Conservation (phyloP, 2,329 filamentous ascomycete genomes). For the Fusarium albosuccineum region DNA sequence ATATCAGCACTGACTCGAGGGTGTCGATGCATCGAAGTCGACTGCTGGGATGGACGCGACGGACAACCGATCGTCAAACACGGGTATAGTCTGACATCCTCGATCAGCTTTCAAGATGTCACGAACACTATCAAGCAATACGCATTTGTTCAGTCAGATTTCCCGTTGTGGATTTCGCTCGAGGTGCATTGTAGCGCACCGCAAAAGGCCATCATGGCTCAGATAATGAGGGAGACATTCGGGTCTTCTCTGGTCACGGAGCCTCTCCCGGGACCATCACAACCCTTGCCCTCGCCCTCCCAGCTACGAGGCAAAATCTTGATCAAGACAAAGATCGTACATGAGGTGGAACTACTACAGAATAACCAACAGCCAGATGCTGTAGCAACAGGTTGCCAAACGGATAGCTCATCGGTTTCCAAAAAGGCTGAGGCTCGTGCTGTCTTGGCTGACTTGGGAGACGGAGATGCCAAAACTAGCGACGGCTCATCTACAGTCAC, state of each 20-base stretch:
- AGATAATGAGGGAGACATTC: conserved; percentile 21
- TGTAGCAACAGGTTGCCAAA: not conserved
- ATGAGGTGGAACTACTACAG: not conserved
- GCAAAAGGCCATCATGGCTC: conserved; percentile 17
- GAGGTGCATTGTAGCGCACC: conserved; percentile 21
- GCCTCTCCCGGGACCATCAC: not conserved
- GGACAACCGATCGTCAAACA: conserved; percentile 31
- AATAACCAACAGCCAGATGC: not conserved
- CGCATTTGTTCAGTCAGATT: conserved; percentile 17
- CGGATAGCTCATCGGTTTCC: not conserved
- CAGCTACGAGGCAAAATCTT: conserved; percentile 19
- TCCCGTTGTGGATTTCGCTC: conserved; percentile 23
- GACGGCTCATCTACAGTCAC: not conserved
- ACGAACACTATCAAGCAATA: conserved; percentile 2
- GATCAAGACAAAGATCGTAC: conserved; percentile 18
- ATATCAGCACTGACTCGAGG: conserved; percentile 11
- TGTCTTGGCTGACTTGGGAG: not conserved
- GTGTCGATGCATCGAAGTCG: conserved; percentile 24
- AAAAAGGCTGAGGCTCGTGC: not conserved
- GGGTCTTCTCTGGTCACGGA: not conserved
- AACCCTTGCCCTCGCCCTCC: conserved; percentile 1
- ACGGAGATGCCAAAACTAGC: no score
- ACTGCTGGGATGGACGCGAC: conserved; percentile 30
- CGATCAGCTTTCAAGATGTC: conserved; percentile 19
- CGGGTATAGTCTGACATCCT: conserved; percentile 29